A percentile compares a stretch with the other conserved stretches of the same genome.
phyloP scores from a whole-genome alignment of 768 basidiomycete genomes.

The Lactarius quietus region DNA sequence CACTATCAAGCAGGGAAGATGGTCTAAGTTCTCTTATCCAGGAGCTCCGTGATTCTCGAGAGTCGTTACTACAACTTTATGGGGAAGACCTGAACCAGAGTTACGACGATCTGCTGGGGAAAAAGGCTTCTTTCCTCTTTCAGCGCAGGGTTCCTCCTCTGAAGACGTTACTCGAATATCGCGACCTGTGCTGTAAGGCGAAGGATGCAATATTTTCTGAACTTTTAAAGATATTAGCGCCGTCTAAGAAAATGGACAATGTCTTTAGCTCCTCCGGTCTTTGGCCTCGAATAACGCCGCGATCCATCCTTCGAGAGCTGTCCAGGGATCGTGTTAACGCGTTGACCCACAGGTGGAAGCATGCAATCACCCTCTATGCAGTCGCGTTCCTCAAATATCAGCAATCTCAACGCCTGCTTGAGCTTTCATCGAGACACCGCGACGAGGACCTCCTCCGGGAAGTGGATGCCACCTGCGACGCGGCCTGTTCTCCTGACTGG shows the following conservation, averaged over 20 bases:
- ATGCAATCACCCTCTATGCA: background rate
- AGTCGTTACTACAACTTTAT: background rate
- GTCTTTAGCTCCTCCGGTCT: background rate
- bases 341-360: background rate
- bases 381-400: slow-evolving; percentile 2
- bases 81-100: slow-evolving; percentile 10
- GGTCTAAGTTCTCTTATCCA: background rate
- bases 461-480: background rate
- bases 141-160: background rate
- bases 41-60: slow-evolving; percentile 1
- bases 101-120: background rate
- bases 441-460: slow-evolving; percentile 13
- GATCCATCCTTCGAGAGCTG: slow-evolving; percentile 24
- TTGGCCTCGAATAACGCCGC: slow-evolving; percentile 16
- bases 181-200: background rate
- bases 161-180: background rate
- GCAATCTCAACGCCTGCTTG: slow-evolving; percentile 13
- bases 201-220: background rate
- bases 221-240: background rate
- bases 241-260: background rate
- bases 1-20: background rate
- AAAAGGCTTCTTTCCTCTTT: background rate
- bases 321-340: slow-evolving; percentile 24
- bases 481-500: slow-evolving; percentile 10
- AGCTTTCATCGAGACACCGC: background rate